Evolutionary conservation across 2,329 filamentous ascomycete species (phyloP).

Genomic region (Trichoderma breve): DNA sequence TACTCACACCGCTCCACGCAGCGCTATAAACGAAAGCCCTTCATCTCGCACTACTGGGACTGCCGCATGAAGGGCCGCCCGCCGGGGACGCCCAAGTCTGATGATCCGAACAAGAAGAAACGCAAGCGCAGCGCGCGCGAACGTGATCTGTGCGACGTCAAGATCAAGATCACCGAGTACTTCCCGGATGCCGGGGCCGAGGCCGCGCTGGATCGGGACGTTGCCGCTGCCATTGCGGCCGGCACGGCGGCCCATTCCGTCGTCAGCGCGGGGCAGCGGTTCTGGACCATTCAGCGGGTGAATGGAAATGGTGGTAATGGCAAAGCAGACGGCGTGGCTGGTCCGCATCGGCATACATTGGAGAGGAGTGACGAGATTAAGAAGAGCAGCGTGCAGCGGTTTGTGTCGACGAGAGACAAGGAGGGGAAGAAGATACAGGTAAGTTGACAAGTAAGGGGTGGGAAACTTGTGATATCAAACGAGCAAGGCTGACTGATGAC

Average conservation of each 20-base stretch:
- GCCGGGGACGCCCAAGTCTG: slow-evolving; percentile 74
- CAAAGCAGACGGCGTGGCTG: slow-evolving; percentile 65
- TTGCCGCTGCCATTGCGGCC: slow-evolving; percentile 22
- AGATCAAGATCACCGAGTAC: slow-evolving; percentile 83
- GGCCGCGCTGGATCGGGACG: slow-evolving; percentile 25
- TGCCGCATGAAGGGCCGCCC: slow-evolving; percentile 78
- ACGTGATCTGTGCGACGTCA: slow-evolving; percentile 79
- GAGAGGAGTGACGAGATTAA: slow-evolving; percentile 76
- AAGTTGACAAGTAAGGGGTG: background rate
- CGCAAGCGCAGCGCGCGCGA: slow-evolving; percentile 72
- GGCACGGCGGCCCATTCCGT: slow-evolving; percentile 13
- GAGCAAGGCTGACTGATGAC: background rate
- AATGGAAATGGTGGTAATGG: slow-evolving; percentile 75
- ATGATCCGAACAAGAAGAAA: slow-evolving; percentile 79
- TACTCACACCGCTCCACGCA: slow-evolving; percentile 83
- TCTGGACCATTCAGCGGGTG: slow-evolving; percentile 74
- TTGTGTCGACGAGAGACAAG: slow-evolving; percentile 62
- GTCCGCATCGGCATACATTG: slow-evolving; percentile 72
- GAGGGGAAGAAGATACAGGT: slow-evolving; percentile 55
- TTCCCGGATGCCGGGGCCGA: slow-evolving; percentile 53
- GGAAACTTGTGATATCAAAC: background rate
- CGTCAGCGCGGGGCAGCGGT: slow-evolving; percentile 48
- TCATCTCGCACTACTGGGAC: slow-evolving; percentile 82
- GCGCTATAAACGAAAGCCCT: slow-evolving; percentile 76
- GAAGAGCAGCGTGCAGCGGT: slow-evolving; percentile 73